A percentile compares a stretch with the other conserved stretches of the same genome.
These are phyloP conservation scores for Kwoniella mangroviensis DNA, from an alignment of 768 basidiomycete genomes.

Conservation along the genomic window DNA sequence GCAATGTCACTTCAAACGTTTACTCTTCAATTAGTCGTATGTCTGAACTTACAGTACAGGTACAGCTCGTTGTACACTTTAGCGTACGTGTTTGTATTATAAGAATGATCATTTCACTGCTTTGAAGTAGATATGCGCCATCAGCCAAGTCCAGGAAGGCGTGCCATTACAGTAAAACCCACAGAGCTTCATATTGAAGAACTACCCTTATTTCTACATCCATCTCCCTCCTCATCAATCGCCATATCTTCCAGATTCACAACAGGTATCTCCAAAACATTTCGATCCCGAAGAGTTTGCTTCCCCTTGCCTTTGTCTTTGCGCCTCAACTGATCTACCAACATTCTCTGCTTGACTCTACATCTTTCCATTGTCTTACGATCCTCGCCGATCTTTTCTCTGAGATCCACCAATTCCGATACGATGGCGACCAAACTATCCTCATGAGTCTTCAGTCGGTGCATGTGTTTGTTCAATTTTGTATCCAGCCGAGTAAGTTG, in stretches of 20 bases:
- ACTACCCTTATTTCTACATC: neutral
- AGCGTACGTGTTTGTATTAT: too few relatives aligned
- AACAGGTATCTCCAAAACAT: neutral
- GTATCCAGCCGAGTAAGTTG: neutral
- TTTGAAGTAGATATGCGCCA: too few relatives aligned
- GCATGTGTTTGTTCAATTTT: neutral
- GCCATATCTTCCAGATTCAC: neutral
- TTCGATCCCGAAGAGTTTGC: neutral
- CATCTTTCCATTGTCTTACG: neutral
- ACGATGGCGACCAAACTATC: neutral
- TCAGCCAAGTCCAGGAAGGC: too few relatives aligned
- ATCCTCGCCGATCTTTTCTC: neutral
- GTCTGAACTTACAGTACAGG: too few relatives aligned
- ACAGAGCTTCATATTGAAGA: neutral
- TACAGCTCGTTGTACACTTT: too few relatives aligned
- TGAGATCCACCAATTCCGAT: neutral
- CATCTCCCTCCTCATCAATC: neutral
- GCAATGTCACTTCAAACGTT: too few relatives aligned
- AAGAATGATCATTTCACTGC: too few relatives aligned
- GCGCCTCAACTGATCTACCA: neutral
- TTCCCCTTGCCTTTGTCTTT: neutral
- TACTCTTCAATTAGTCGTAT: too few relatives aligned
- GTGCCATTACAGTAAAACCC: too few relatives aligned
- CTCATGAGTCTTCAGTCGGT: neutral
- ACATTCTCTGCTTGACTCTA: neutral